Evolutionary conservation across 2,329 filamentous ascomycete species (phyloP).

Genomic region (Cladosporium sp.): DNA sequence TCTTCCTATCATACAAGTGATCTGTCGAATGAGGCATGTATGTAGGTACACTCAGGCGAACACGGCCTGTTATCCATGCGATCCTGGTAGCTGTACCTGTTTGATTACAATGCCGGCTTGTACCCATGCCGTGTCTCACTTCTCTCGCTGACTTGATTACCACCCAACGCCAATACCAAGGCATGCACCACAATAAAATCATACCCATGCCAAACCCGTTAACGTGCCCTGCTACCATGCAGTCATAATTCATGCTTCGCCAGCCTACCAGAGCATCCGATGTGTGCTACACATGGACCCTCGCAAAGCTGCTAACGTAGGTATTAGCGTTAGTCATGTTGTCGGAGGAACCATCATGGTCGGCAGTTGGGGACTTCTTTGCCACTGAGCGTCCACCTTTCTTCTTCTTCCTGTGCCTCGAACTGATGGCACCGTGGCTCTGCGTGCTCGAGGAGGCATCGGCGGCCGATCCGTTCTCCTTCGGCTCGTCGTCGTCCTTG

Average conservation of each 20-base stretch:
- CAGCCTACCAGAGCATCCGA: conserved; percentile 27
- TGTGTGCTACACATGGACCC: conserved; percentile 35
- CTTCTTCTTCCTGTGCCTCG: conserved; percentile 11
- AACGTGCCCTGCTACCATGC: conserved; percentile 17
- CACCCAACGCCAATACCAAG: neutral
- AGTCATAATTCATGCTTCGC: conserved; percentile 29
- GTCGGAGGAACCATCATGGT: conserved; percentile 2
- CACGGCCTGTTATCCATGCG: conserved; percentile 1
- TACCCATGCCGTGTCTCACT: neutral
- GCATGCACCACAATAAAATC: neutral
- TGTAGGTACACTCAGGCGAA: neutral
- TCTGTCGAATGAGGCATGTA: neutral
- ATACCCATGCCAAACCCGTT: neutral
- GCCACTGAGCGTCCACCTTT: conserved; percentile 4
- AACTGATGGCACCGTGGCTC: neutral
- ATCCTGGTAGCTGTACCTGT: neutral
- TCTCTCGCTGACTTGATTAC: neutral
- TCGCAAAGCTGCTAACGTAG: conserved; percentile 32
- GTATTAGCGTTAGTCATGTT: conserved; percentile 27
- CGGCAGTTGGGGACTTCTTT: conserved; percentile 11
- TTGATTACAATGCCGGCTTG: neutral
- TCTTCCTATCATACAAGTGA: conserved; percentile 2
- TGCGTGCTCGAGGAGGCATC: neutral
- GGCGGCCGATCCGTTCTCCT: neutral
- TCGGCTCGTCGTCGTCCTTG: neutral